Conservation (phyloP, 2,329 filamentous ascomycete species). For the Pestalotiopsis sp. region DNA sequence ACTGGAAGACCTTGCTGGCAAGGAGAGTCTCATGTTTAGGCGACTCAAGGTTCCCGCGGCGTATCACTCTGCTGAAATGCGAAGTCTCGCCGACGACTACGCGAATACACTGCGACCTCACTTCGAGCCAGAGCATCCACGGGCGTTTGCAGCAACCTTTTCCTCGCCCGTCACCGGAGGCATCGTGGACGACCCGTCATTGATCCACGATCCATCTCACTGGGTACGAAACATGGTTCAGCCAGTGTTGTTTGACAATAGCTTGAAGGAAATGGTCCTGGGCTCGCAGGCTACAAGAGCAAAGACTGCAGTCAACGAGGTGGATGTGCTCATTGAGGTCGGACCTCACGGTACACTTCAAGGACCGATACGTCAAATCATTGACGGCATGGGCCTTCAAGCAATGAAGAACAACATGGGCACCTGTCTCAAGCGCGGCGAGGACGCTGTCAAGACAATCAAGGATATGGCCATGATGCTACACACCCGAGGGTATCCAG, state of each 20-base stretch:
- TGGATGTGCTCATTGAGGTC: slow-evolving; percentile 9
- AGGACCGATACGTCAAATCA: slow-evolving; percentile 17
- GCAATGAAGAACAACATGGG: not conserved
- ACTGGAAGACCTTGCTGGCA: slow-evolving; percentile 33
- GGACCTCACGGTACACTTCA: slow-evolving; percentile 9
- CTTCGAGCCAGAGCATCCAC: not conserved
- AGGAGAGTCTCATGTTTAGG: slow-evolving; percentile 17
- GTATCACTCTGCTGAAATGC: slow-evolving; percentile 34
- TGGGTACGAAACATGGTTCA: slow-evolving; percentile 27
- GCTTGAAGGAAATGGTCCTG: slow-evolving; percentile 36
- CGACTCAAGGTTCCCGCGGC: slow-evolving; percentile 25
- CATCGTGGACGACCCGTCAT: not conserved
- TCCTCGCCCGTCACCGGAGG: slow-evolving; percentile 9
- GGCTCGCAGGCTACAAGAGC: slow-evolving; percentile 24
- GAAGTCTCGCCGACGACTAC: slow-evolving; percentile 21
- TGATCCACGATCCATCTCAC: slow-evolving; percentile 17
- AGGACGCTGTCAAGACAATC: slow-evolving; percentile 25
- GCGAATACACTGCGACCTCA: not conserved
- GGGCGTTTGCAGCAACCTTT: not conserved
- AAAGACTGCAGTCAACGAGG: slow-evolving; percentile 14
- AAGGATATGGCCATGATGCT: slow-evolving; percentile 15
- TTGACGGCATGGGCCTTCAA: slow-evolving; percentile 15
- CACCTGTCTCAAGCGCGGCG: slow-evolving; percentile 16
- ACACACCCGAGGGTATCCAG: slow-evolving; percentile 14
- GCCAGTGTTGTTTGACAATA: slow-evolving; percentile 31